Conservation (phyloP, 306 rosid genomes). For the Sphenostylis stenocarpa region DNA sequence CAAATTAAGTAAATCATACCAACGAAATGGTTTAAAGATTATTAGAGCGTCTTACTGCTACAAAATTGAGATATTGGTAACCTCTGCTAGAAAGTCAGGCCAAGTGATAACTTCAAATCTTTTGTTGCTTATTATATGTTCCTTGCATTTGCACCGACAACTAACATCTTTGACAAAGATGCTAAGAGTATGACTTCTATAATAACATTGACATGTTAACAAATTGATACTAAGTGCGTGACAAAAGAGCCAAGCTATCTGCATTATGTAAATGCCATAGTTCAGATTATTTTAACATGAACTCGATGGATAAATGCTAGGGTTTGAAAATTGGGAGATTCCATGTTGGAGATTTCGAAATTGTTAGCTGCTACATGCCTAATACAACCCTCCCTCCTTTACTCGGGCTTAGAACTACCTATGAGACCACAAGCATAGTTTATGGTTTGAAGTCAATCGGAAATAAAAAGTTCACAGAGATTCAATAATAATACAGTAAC, state of each 20-base stretch:
- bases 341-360: background rate
- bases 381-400: background rate
- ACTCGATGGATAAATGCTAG: conserved; percentile 1
- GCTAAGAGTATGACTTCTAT: background rate
- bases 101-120: conserved; percentile 1
- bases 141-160: background rate
- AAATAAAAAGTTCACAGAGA: background rate
- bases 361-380: background rate
- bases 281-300: conserved; percentile 4
- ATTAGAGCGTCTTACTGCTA: background rate
- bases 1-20: background rate
- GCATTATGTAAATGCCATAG: background rate
- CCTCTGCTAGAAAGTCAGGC: conserved; percentile 1
- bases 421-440: background rate
- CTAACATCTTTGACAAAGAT: background rate
- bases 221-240: background rate
- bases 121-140: background rate
- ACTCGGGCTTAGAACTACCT: background rate
- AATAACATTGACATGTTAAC: background rate
- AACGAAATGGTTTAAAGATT: background rate
- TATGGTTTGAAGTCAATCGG: background rate
- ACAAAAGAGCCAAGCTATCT: background rate
- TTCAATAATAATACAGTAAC: background rate
- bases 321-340: background rate
- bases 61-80: background rate